Evolutionary conservation across 495 filamentous ascomycete species (phyloP).

Genomic region (Pseudoneurospora amorphoporcata): DNA sequence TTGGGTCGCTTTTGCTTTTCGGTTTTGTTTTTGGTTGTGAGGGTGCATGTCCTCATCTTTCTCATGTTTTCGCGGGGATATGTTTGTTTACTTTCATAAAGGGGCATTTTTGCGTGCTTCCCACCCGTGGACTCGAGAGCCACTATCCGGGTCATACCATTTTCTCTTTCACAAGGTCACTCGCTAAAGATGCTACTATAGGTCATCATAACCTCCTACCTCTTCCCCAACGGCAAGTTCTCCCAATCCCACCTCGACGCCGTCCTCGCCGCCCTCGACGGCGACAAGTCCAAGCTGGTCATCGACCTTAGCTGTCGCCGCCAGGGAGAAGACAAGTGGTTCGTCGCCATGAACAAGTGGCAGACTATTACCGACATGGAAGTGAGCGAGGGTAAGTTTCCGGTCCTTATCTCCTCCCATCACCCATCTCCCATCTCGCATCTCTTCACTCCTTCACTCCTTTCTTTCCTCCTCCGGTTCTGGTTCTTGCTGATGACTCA

Average conservation of each 20-base stretch:
- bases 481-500: neutral
- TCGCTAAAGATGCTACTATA: slow-evolving; percentile 27
- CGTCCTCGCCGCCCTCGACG: slow-evolving; percentile 58
- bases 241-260: slow-evolving; percentile 60
- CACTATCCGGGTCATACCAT: neutral
- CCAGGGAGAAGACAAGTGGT: slow-evolving; percentile 61
- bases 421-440: neutral
- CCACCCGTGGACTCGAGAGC: neutral
- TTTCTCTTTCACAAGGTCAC: neutral
- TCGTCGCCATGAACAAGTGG: slow-evolving; percentile 97
- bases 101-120: neutral
- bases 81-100: neutral
- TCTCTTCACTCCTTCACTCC: neutral
- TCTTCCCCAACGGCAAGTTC: slow-evolving; percentile 79
- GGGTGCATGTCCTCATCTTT: neutral
- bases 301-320: slow-evolving; percentile 87
- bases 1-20: neutral
- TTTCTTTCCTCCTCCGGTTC: neutral
- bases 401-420: neutral
- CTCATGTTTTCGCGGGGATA: neutral
- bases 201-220: slow-evolving; percentile 74
- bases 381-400: slow-evolving; percentile 59
- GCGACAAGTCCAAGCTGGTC: slow-evolving; percentile 72
- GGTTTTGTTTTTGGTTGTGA: neutral
- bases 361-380: slow-evolving; percentile 95